A percentile compares a stretch with the other conserved stretches of the same genome.
phyloP scores from a whole-genome alignment of 2,329 filamentous ascomycete genomes.

The Aureobasidium sp. region DNA sequence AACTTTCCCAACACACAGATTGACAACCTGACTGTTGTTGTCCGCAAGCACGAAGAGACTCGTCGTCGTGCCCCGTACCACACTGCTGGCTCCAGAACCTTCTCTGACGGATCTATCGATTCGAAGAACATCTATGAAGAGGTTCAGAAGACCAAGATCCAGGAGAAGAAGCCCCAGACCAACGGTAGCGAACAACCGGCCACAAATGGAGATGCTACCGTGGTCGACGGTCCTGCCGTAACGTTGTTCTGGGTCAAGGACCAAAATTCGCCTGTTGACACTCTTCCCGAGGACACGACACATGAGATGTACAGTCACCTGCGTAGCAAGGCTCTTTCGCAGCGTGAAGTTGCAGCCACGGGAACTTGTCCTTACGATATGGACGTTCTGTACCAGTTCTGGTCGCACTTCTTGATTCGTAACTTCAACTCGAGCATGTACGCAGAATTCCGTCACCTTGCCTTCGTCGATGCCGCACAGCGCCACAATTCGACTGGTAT shows the following conservation, averaged over 20 bases:
- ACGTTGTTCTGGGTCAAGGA: conserved; percentile 46
- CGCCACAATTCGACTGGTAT: conserved; percentile 51
- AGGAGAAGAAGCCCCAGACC: conserved; percentile 31
- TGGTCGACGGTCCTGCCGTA: conserved; percentile 16
- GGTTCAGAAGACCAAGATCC: conserved; percentile 35
- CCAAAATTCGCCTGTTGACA: conserved; percentile 37
- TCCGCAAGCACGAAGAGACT: conserved; percentile 33
- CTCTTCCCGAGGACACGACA: conserved; percentile 38
- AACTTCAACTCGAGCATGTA: conserved; percentile 73
- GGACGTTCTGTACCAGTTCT: conserved; percentile 65
- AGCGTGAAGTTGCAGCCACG: conserved; percentile 40
- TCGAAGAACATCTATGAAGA: conserved; percentile 45
- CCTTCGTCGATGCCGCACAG: conserved; percentile 55
- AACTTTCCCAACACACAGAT: conserved; percentile 49
- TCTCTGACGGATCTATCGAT: conserved; percentile 52
- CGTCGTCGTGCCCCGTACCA: conserved; percentile 30
- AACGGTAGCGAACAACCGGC: conserved; percentile 32
- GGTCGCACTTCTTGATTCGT: conserved; percentile 63
- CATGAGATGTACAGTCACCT: conserved; percentile 45
- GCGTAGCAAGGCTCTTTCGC: conserved; percentile 43
- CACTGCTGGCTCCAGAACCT: conserved; percentile 40
- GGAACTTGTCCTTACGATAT: conserved; percentile 50
- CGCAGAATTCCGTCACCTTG: conserved; percentile 62
- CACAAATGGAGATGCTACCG: conserved; percentile 22
- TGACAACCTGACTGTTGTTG: conserved; percentile 46